Conservation (phyloP, 2,329 filamentous ascomycete species). For the Hypomyces rosellus region DNA sequence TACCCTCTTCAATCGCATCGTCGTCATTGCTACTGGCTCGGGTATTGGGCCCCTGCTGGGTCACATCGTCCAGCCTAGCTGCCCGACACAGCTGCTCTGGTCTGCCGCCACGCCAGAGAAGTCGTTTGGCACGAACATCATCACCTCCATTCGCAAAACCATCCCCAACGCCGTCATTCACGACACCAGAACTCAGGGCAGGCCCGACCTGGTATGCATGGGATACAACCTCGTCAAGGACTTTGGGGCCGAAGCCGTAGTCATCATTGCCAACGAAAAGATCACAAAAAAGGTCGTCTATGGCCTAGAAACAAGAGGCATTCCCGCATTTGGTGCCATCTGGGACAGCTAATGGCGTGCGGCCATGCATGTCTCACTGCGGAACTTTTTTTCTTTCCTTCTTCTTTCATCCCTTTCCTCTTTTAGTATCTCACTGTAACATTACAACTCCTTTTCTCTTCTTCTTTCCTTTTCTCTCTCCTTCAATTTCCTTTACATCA, state of each 20-base stretch:
- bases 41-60: constrained; percentile 66
- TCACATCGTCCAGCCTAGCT: constrained; percentile 44
- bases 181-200: constrained; percentile 54
- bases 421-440: background rate
- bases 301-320: constrained; percentile 57
- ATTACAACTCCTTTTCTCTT: background rate
- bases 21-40: constrained; percentile 66
- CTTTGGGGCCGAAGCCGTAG: constrained; percentile 60
- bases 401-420: background rate
- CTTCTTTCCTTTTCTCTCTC: background rate
- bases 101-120: constrained; percentile 53
- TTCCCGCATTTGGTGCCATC: constrained; percentile 66
- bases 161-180: constrained; percentile 61
- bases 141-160: constrained; percentile 48
- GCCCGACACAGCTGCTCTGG: constrained; percentile 60
- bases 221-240: constrained; percentile 48
- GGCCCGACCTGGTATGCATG: constrained; percentile 50
- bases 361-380: constrained; percentile 3
- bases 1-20: constrained; percentile 56
- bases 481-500: background rate
- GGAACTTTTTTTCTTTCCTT: background rate
- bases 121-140: constrained; percentile 55
- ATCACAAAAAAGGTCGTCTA: constrained; percentile 65
- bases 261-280: constrained; percentile 64
- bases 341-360: constrained; percentile 48